Conservation (phyloP, 1,284 basidiomycete genomes). For the Cryptococcus hybrid region DNA sequence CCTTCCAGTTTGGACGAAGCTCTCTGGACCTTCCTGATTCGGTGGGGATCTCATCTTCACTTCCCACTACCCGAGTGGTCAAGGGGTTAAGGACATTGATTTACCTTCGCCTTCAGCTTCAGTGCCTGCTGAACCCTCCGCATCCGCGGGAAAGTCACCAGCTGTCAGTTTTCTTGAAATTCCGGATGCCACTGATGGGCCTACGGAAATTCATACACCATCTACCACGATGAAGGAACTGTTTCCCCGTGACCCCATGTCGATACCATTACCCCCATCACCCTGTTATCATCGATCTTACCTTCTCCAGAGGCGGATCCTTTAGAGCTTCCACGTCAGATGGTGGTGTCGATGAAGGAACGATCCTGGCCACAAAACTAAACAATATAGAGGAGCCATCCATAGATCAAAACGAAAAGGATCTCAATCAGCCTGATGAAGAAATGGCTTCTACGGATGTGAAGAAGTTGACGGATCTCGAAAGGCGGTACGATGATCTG, state of each 20-base stretch:
- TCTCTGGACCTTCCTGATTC: constrained; percentile 7
- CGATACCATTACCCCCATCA: constrained; percentile 34
- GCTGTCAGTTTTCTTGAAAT: no score
- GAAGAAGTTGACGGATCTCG: constrained; percentile 3
- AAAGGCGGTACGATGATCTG: constrained; percentile 16
- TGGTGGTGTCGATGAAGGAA: constrained; percentile 8
- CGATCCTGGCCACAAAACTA: constrained; percentile 22
- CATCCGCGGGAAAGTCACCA: no score
- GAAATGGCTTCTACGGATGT: background rate
- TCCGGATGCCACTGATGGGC: no score
- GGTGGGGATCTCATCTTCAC: background rate
- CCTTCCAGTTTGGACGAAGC: constrained; percentile 25
- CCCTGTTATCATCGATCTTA: constrained; percentile 9
- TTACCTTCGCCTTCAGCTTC: no score
- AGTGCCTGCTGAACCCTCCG: no score
- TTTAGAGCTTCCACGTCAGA: no score
- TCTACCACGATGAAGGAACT: no score
- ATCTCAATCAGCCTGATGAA: no score
- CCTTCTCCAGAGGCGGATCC: no score
- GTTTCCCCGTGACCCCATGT: constrained; percentile 17
- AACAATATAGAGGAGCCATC: constrained; percentile 14
- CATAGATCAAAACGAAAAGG: background rate
- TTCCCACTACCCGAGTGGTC: constrained; percentile 14
- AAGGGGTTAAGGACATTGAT: no score
- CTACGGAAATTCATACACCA: no score